Evolutionary conservation across 176 grass and related monocot genomes (phyloP), one percentile per base, ranked within the genome.

Genomic region (Rhipidocladum racemiflorum): DNA sequence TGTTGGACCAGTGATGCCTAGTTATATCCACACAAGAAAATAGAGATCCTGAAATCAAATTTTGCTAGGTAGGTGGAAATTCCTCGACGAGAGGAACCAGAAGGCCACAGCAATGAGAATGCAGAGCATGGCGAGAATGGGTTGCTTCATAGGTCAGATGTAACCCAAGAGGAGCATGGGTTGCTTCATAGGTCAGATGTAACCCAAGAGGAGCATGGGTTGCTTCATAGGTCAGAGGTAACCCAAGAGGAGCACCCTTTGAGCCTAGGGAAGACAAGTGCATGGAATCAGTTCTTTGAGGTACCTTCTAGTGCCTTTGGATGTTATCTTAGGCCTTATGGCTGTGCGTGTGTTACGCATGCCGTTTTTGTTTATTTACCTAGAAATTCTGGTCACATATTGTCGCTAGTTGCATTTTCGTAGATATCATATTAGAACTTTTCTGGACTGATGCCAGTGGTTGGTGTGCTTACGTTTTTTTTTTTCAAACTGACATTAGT

Each of bases 211-310:
- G 46, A 48, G 38, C 85, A 71, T 75, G 90, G 81, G 24, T 64
- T 83, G 59, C 84, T 97, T 59, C 65, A 77, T 42, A 90, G 95
- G 81, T 94, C 88, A 35, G 76, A 86, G 30, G 84, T 91, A 75
- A 79, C 74, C 27, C 78, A 75, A 72, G 88, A 75, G 62, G 92
- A 97, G 69, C 95, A 97, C 83, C 92, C 95, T 64, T 78, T 97
- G 82, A 94, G 92, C 84, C 81, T 91, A 68, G 90, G 88, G 88
- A 90, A 94, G 74, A 78, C 92, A 20, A 94, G 90, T 39, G 71
- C 84, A 44, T 94, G 88, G 92, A 89, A 94, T 86, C 90, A 94
- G 12, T 92, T 92, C 48, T 92, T 92, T 65, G 84, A 92, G 90
- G 95, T 97, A 86, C 30, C 11, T 42, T 38, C 35, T 72, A 34